Percentiles rank a stretch among this genome's conserved stretches.
These are phyloP conservation scores for Ogataea paraovalis DNA, from an alignment of 805 yeast genomes.

Conservation along the genomic window DNA sequence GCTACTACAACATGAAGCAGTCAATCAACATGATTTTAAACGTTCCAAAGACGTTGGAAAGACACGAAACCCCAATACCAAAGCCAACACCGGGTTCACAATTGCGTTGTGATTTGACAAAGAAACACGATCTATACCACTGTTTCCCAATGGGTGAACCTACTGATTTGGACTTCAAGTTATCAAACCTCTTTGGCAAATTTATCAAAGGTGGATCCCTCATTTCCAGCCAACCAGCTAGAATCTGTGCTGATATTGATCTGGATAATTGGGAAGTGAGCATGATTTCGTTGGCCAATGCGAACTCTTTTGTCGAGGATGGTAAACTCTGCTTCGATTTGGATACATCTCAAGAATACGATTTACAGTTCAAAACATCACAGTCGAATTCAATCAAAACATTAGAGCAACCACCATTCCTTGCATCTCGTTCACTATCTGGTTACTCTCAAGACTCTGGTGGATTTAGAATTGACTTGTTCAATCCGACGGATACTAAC, in stretches of 20 bases:
- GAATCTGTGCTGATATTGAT: slow-evolving; percentile 40
- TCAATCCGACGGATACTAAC: slow-evolving; percentile 54
- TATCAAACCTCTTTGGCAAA: slow-evolving; percentile 69
- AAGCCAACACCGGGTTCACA: slow-evolving; percentile 68
- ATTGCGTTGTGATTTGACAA: slow-evolving; percentile 69
- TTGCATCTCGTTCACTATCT: slow-evolving; percentile 79
- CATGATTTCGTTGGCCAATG: slow-evolving; percentile 8
- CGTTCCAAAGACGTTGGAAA: slow-evolving; percentile 61
- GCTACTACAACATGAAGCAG: slow-evolving; percentile 57
- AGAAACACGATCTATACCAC: slow-evolving; percentile 54
- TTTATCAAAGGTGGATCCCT: slow-evolving; percentile 60
- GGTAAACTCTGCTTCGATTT: slow-evolving; percentile 23
- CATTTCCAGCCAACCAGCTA: slow-evolving; percentile 42
- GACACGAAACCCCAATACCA: slow-evolving; percentile 68
- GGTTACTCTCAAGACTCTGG: slow-evolving; percentile 92
- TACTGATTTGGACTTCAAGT: slow-evolving; percentile 42
- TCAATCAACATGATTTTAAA: slow-evolving; percentile 70
- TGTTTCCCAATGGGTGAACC: slow-evolving; percentile 75
- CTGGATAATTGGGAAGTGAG: slow-evolving; percentile 41
- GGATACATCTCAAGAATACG: slow-evolving; percentile 23
- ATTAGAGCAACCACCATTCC: slow-evolving; percentile 52
- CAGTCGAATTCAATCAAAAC: slow-evolving; percentile 43
- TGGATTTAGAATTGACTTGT: slow-evolving; percentile 74
- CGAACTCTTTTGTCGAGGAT: not conserved
- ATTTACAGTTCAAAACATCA: slow-evolving; percentile 39